Conservation (phyloP, 371 early-diverging fungal genomes). For the Lichtheimia hyalospora region DNA sequence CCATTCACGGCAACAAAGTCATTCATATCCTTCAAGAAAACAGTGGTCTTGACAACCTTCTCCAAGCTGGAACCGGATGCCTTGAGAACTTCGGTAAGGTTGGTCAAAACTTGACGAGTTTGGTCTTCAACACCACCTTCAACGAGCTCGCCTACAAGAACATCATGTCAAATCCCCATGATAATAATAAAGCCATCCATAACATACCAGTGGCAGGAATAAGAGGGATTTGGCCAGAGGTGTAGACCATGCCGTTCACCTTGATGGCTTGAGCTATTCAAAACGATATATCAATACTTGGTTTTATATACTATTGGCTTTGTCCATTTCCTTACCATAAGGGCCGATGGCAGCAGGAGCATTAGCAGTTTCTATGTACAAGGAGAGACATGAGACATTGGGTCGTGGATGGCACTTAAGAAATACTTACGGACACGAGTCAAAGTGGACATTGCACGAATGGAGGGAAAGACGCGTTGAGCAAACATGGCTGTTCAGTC, state of each 20-base stretch:
- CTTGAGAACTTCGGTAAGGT: conserved; percentile 75
- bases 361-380: conserved; percentile 48
- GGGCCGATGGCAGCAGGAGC: conserved; percentile 89
- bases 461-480: conserved; percentile 21
- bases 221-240: conserved; percentile 81
- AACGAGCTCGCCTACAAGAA: conserved; percentile 52
- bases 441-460: conserved; percentile 35
- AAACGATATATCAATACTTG: neutral
- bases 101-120: conserved; percentile 76
- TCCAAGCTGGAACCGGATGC: conserved; percentile 74
- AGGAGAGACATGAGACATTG: neutral
- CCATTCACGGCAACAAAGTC: conserved; percentile 88
- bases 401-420: neutral
- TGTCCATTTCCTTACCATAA: conserved; percentile 58
- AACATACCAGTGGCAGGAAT: conserved; percentile 52
- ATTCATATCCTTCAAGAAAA: conserved; percentile 88
- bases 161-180: neutral
- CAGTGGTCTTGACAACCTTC: conserved; percentile 89
- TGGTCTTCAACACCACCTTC: conserved; percentile 70
- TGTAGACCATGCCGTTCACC: conserved; percentile 83
- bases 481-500: conserved; percentile 13
- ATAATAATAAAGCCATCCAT: neutral
- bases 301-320: neutral
- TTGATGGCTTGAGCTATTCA: conserved; percentile 76
- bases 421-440: conserved; percentile 36